Base-by-base conservation (phyloP, 306 rosid species). In the Myrica gale region DNA sequence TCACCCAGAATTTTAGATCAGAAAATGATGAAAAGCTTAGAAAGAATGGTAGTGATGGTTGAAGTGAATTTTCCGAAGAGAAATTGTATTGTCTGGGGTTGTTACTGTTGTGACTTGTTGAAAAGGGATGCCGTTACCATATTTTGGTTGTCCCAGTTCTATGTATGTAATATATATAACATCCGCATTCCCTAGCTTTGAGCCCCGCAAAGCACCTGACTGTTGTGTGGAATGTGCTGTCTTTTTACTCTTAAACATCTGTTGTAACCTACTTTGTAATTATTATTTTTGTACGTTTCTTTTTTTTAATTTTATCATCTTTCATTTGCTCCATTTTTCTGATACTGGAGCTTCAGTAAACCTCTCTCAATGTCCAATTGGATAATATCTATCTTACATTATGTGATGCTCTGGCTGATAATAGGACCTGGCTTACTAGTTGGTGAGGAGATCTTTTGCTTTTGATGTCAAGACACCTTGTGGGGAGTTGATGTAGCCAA, bases 191-290 rank as follows among this genome's bases (percentile, higher is more conserved):
- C 17, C 50, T 15, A 7, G 10, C 44, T 51, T 20, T 32, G 19
- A 43, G 78, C 42, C 37, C 76, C 71, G 69, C 16, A 7, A 60
- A 42, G 66, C 58, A 4, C 65, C 57, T 26, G 56, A 56, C 20
- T 74, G 71, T 74, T 16, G 26, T 43, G 53, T 46, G 17, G 9
- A 13, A 19, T 10, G 57, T 56, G 54, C 54, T 2, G 39, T 74
- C 56, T 57, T 69, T 50, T 26, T 72, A 1, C 74, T 5, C 51
- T 11, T 77, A 56, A 42, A 26, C 61, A 65, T 77, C 69, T 57
- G 58, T 68, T 42, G 26, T 17, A 65, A 42, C 52, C 21, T 50
- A 6, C 54, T 21, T n/a, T 45, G 69, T 46, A 57, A 37, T 58
- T 20, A 45, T 20, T 46, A 7, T 13, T 20, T 10, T 57, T 55